Percentiles rank a stretch among this genome's conserved stretches.
Evolutionary conservation across 768 basidiomycete genomes (phyloP).

Genomic region (Tulasnella sp.): DNA sequence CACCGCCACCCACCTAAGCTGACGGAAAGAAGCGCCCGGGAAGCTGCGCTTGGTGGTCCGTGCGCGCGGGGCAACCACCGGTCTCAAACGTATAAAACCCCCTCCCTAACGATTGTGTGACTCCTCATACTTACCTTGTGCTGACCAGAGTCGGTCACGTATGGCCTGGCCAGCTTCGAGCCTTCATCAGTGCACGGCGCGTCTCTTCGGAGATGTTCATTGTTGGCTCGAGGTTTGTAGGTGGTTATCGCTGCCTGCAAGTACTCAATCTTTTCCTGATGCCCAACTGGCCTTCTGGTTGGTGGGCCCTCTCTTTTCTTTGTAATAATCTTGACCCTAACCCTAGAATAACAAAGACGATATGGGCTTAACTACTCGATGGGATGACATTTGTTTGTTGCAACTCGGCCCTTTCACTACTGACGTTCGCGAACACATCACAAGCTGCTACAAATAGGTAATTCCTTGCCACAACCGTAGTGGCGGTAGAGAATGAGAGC

Average conservation of each 20-base stretch:
- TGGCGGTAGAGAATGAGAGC: no score
- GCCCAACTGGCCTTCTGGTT: slow-evolving; percentile 14
- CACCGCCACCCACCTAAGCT: background rate
- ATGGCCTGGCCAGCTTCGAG: slow-evolving; percentile 4
- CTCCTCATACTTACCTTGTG: slow-evolving; percentile 15
- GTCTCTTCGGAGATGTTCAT: background rate
- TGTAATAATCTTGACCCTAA: background rate
- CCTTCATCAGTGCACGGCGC: slow-evolving; percentile 14
- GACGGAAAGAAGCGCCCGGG: background rate
- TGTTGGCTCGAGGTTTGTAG: slow-evolving; percentile 3
- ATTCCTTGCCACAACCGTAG: no score
- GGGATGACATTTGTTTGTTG: no score
- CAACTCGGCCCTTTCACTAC: no score
- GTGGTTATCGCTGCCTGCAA: slow-evolving; percentile 9
- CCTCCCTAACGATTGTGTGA: no score
- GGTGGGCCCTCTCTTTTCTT: background rate
- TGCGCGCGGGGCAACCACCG: background rate
- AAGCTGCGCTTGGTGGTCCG: background rate
- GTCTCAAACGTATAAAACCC: background rate
- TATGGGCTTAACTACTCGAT: no score
- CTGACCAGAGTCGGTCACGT: background rate
- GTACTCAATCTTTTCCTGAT: slow-evolving; percentile 18
- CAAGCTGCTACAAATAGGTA: no score
- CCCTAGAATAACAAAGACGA: slow-evolving; percentile 8
- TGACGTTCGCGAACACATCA: no score